Evolutionary conservation across 495 filamentous ascomycete genomes (phyloP), one percentile per base, ranked within the genome.

Genomic region (Margaritispora aquatica): DNA sequence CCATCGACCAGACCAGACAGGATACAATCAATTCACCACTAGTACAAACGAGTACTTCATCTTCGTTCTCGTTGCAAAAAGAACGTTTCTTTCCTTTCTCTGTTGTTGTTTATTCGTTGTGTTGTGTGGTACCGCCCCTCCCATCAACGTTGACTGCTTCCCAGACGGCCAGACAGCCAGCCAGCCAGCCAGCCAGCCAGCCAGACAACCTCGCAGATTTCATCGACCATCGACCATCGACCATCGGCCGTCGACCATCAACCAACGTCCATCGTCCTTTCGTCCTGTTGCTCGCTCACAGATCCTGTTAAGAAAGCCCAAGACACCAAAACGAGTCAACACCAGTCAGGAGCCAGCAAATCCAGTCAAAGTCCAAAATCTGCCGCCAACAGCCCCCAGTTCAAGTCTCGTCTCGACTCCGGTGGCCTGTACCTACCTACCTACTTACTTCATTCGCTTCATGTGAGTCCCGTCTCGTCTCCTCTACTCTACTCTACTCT

Each of bases 121-220:
- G 54, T 24, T 57, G 54, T 48, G 54, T 24, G 47, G 54, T 57
- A 19, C 36, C 48, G 31, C 52, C 29, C 26, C 36, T n/a, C n/a
- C n/a, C n/a, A n/a, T n/a, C n/a, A n/a, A n/a, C n/a, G n/a, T n/a
- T n/a, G n/a, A n/a, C n/a, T n/a, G n/a, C n/a, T n/a, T n/a, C n/a
- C n/a, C n/a, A n/a, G n/a, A n/a, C n/a, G n/a, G n/a, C n/a, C n/a
- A n/a, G n/a, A n/a, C n/a, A n/a, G n/a, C n/a, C n/a, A n/a, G n/a
- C n/a, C n/a, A n/a, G n/a, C n/a, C n/a, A n/a, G n/a, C n/a, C n/a
- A n/a, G n/a, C n/a, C n/a, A n/a, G n/a, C n/a, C n/a, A n/a, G n/a
- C n/a, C n/a, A n/a, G n/a, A n/a, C n/a, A n/a, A n/a, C n/a, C n/a
- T n/a, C n/a, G n/a, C n/a, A n/a, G n/a, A n/a, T n/a, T n/a, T n/a